Evolutionary conservation across 129 eudicot species (phyloP).

Genomic region (Artemisia argyi): DNA sequence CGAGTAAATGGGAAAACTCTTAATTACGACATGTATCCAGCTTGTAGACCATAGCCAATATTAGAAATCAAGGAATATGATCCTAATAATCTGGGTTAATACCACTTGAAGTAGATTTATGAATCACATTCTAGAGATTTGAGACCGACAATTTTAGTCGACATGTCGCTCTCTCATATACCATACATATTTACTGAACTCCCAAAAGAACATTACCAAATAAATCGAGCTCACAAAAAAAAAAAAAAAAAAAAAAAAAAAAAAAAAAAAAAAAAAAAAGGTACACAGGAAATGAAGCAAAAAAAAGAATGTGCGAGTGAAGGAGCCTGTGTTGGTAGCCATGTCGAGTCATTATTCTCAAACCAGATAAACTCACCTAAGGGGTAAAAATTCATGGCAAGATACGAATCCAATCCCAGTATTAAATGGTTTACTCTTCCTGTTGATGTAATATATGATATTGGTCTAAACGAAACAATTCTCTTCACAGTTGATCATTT

Average conservation of each 20-base stretch:
- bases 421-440: conserved; percentile 9
- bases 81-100: not conserved
- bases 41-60: not conserved
- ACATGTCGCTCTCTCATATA: not conserved
- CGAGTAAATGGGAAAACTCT: no score
- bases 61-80: no score
- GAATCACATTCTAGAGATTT: not conserved
- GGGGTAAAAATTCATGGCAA: conserved; percentile 28
- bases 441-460: conserved; percentile 4
- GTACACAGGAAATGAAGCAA: no score
- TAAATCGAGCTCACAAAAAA: not conserved
- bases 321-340: conserved; percentile 18
- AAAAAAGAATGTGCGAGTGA: conserved; percentile 6
- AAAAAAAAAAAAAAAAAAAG: no score
- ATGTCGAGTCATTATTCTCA: conserved; percentile 30
- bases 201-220: not conserved
- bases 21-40: not conserved
- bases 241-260: not conserved
- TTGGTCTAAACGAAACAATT: conserved; percentile 9
- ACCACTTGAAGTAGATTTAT: not conserved
- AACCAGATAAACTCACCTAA: conserved; percentile 8
- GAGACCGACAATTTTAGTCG: not conserved
- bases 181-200: not conserved
- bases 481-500: not conserved
- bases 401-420: conserved; percentile 15